Evolutionary conservation across 1,284 basidiomycete genomes (phyloP).

Genomic region (Abortiporus biennis): DNA sequence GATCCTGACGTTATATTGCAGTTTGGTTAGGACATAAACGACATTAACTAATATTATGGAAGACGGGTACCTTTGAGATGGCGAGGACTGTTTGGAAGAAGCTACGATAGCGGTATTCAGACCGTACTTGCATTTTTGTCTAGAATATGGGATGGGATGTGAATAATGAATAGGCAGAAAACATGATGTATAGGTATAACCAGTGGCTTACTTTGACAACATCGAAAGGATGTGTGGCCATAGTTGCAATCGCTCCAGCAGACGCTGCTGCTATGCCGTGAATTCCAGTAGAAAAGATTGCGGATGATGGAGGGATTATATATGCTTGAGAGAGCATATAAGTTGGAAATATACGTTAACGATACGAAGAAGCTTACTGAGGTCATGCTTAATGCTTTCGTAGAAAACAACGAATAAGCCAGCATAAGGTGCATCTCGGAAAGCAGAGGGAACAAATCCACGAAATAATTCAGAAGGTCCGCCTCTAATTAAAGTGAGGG

Average conservation of each 20-base stretch:
- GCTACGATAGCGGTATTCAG: conserved; percentile 65
- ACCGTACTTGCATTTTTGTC: conserved; percentile 88
- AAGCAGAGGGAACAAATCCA: conserved; percentile 85
- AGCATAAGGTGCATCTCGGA: conserved; percentile 94
- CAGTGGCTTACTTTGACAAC: conserved; percentile 67
- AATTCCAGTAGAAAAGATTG: conserved; percentile 35
- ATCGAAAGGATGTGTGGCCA: conserved; percentile 86
- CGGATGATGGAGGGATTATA: conserved; percentile 33
- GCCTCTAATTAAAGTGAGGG: conserved; percentile 56
- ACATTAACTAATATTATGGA: conserved; percentile 22
- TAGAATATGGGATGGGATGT: conserved; percentile 22
- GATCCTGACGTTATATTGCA: conserved; percentile 44
- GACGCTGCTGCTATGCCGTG: conserved; percentile 64
- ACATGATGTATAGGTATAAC: not conserved
- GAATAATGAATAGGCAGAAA: not conserved
- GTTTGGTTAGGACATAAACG: conserved; percentile 1
- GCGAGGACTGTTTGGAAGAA: conserved; percentile 57
- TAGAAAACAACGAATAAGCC: conserved; percentile 92
- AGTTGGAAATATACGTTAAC: not conserved
- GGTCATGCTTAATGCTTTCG: conserved; percentile 75
- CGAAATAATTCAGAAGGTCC: conserved; percentile 84
- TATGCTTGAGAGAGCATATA: conserved; percentile 17
- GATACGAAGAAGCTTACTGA: conserved; percentile 37
- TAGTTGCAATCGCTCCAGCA: conserved; percentile 77
- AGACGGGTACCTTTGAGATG: conserved; percentile 64